Conservation (phyloP, 2,329 filamentous ascomycete genomes). For the Fusarium musae region DNA sequence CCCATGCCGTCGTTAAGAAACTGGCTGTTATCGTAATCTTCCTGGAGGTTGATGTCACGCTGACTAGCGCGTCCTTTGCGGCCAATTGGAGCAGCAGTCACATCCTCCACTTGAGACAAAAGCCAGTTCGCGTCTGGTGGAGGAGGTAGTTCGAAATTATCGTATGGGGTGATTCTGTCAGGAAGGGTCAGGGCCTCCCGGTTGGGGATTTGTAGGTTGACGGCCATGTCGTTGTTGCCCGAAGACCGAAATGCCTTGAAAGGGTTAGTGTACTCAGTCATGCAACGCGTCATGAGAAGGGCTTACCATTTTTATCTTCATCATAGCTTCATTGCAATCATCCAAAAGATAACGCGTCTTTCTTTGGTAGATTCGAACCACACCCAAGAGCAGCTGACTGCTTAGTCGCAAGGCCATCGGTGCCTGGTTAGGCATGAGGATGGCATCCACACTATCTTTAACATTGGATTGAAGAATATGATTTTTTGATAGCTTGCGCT, state of each 20-base stretch:
- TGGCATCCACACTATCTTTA: constrained; percentile 92
- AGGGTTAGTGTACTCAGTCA: constrained; percentile 46
- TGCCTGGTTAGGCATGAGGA: constrained; percentile 91
- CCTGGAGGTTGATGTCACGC: constrained; percentile 74
- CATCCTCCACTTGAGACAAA: constrained; percentile 77
- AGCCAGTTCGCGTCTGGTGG: constrained; percentile 90
- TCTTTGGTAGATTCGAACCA: constrained; percentile 96
- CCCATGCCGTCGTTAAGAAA: constrained; percentile 76
- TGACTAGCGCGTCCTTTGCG: constrained; percentile 69
- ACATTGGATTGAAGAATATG: constrained; percentile 96
- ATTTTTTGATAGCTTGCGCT: constrained; percentile 97
- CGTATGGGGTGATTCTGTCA: constrained; percentile 92
- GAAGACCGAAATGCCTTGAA: constrained; percentile 91
- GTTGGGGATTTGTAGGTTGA: constrained; percentile 81
- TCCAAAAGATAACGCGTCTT: constrained; percentile 97
- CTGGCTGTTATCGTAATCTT: constrained; percentile 80
- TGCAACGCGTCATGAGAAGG: neutral
- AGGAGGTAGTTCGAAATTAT: constrained; percentile 79
- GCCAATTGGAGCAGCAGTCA: constrained; percentile 62
- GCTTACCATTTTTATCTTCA: constrained; percentile 97
- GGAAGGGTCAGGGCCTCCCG: constrained; percentile 89
- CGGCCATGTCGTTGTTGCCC: constrained; percentile 95
- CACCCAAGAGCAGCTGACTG: constrained; percentile 92
- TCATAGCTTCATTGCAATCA: constrained; percentile 95
- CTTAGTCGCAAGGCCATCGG: constrained; percentile 95